Percentiles rank a stretch among this genome's conserved stretches.
These are phyloP conservation scores for Rhizomucor pusillus DNA, from an alignment of 371 early-diverging fungal genomes.

Conservation along the genomic window DNA sequence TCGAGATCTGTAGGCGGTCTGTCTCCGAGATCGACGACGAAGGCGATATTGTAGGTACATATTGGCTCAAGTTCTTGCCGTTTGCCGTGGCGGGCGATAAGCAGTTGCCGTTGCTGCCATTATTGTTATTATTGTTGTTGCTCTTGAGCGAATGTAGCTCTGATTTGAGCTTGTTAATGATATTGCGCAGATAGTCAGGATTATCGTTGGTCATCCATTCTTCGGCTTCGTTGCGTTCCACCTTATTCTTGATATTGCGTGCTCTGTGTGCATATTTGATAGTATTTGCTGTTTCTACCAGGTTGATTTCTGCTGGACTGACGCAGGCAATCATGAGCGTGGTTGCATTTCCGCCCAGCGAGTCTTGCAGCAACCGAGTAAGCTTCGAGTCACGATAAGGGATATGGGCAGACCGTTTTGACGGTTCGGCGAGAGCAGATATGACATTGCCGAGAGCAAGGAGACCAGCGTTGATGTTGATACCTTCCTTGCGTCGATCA, in stretches of 20 bases:
- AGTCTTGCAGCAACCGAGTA: conserved; percentile 95
- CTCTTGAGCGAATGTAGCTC: conserved; percentile 48
- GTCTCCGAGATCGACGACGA: conserved; percentile 1
- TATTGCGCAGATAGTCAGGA: conserved; percentile 51
- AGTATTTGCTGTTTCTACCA: conserved; percentile 92
- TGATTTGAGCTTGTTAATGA: conserved; percentile 55
- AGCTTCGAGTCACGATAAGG: conserved; percentile 99
- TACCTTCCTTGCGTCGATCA: conserved; percentile 95
- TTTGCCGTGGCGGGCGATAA: conserved; percentile 10
- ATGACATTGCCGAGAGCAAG: conserved; percentile 99
- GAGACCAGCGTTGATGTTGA: conserved; percentile 97
- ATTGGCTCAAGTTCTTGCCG: conserved; percentile 17
- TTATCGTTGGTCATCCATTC: conserved; percentile 65
- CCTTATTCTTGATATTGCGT: conserved; percentile 82
- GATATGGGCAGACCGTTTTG: conserved; percentile 63
- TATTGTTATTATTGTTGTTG: too few species aligned
- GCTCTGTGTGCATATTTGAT: conserved; percentile 91
- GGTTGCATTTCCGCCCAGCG: conserved; percentile 90
- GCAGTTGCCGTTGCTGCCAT: neutral
- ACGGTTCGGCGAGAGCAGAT: conserved; percentile 88
- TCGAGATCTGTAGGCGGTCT: conserved; percentile 8
- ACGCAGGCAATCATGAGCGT: conserved; percentile 97
- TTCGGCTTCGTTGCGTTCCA: conserved; percentile 64
- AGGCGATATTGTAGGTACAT: conserved; percentile 7
- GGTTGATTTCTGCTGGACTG: conserved; percentile 73